Evolutionary conservation across 2,329 filamentous ascomycete species (phyloP), one percentile per base, ranked within the genome.

Genomic region (Pleoardoris graminearum): DNA sequence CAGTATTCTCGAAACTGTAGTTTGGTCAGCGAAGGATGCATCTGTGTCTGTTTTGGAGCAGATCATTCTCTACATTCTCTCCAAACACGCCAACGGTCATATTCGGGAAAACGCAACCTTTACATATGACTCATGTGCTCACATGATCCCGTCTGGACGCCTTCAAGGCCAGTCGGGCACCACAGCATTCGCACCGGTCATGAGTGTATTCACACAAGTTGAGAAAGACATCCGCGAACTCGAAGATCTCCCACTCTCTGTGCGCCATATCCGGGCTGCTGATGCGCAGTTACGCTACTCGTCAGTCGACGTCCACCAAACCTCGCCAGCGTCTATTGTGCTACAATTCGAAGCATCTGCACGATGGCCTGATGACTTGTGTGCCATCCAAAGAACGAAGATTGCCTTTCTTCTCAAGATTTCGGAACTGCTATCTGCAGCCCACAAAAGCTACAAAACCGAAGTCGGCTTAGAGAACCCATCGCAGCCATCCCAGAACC

Each of bases 301-400:
- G 1, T 90, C 88, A 0, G 72, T 89, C 25, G 76, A 78, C 8
- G 62, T 78, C 17, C 85, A 85, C 0, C 76, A 76, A 21, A 77
- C 79, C 12, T 72, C 22, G 10, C 87, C 90, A 0, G 87, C 92
- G 60, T 87, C 95, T 60, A 83, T 95, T 27, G 82, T 91, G 36
- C 80, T 99, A 42, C 92, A 93, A 67, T 97, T 99, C 63, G 94
- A 99, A 75, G 90, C 89, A 4, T 97, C 94, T 6, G 87, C 86
- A 39, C 88, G 90, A 61, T 99, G 94, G 94, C 94, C 94, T 0
- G 92, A 97, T 68, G 91, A 95, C 67, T 76, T 97, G 7, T 84
- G 84, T 3, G 92, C 93, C 4, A 96, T 97, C 50, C 94, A 99
- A 71, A 85, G 91, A 66, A 92, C 91, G 11, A 99, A 99, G 74